These are phyloP conservation scores for Psophocarpus tetragonolobus DNA, from an alignment of 306 rosid species.

Conservation along the genomic window DNA sequence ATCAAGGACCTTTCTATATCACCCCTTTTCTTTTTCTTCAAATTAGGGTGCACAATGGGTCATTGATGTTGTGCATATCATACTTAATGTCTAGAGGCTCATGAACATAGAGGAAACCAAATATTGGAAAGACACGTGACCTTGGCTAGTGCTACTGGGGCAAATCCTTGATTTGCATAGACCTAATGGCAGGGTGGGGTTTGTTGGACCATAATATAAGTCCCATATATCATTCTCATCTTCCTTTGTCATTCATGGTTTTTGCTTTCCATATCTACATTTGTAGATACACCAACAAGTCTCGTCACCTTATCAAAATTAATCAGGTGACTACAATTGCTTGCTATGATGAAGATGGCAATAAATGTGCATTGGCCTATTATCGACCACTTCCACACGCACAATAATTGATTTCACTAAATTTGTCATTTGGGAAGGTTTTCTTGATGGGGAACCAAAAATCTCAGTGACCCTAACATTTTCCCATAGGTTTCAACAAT, in stretches of 20 bases:
- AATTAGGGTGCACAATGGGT: slow-evolving; percentile 42
- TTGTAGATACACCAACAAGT: neutral
- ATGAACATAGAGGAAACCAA: slow-evolving; percentile 45
- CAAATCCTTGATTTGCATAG: slow-evolving; percentile 38
- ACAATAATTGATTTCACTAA: slow-evolving; percentile 33
- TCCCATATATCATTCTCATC: slow-evolving; percentile 26
- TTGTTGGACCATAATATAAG: slow-evolving; percentile 15
- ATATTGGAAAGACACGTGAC: slow-evolving; percentile 39
- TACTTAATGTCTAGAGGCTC: slow-evolving; percentile 25
- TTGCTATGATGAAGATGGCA: neutral
- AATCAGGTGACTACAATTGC: neutral
- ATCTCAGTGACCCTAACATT: neutral
- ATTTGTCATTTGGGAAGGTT: slow-evolving; percentile 26
- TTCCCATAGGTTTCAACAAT: neutral
- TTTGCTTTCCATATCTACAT: slow-evolving; percentile 25
- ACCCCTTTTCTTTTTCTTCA: slow-evolving; percentile 19
- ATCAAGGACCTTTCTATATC: slow-evolving; percentile 35
- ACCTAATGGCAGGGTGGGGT: slow-evolving; percentile 31
- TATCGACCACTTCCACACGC: slow-evolving; percentile 24
- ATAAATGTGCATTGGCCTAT: slow-evolving; percentile 12
- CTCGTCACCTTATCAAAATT: slow-evolving; percentile 18
- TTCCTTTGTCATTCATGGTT: slow-evolving; percentile 9
- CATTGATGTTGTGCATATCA: slow-evolving; percentile 24
- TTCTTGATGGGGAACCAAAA: neutral
- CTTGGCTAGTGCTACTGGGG: slow-evolving; percentile 31